Evolutionary conservation across 345 rosid genomes (phyloP).

Genomic region (Lumnitzera littorea): DNA sequence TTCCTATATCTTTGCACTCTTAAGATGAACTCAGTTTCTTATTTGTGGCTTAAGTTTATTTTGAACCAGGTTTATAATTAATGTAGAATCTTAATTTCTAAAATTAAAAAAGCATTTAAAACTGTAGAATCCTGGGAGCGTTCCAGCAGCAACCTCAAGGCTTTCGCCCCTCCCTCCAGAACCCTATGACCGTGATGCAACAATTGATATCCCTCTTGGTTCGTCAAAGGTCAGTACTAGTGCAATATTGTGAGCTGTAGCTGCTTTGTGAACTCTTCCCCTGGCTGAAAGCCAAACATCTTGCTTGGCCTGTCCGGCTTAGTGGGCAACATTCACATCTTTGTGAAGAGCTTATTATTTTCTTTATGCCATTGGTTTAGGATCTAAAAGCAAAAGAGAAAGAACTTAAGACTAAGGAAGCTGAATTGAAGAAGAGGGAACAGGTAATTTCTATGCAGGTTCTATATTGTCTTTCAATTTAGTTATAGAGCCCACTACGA

Average conservation of each 20-base stretch:
- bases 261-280: too few relatives aligned
- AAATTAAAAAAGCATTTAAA: neutral
- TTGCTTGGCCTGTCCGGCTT: too few relatives aligned
- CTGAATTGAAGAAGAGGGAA: conserved; percentile 72
- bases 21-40: too few relatives aligned
- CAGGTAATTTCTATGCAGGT: conserved; percentile 36
- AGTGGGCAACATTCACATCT: too few relatives aligned
- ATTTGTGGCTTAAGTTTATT: too few relatives aligned
- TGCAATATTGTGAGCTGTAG: neutral
- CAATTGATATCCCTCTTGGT: conserved; percentile 79
- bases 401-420: conserved; percentile 93
- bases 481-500: neutral
- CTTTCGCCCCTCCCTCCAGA: conserved; percentile 95
- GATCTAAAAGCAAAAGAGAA: conserved; percentile 80
- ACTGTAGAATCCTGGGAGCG: conserved; percentile 68
- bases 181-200: conserved; percentile 82
- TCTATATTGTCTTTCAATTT: neutral
- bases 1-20: too few relatives aligned
- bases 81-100: too few relatives aligned
- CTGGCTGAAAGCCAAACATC: too few relatives aligned
- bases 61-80: too few relatives aligned
- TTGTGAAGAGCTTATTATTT: neutral
- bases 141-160: conserved; percentile 65
- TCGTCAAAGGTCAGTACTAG: conserved; percentile 43
- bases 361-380: conserved; percentile 24